Percentiles rank a stretch among this genome's conserved stretches.
Conservation (phyloP, 2,329 filamentous ascomycete genomes). For the Penicillium griseofulvum region DNA sequence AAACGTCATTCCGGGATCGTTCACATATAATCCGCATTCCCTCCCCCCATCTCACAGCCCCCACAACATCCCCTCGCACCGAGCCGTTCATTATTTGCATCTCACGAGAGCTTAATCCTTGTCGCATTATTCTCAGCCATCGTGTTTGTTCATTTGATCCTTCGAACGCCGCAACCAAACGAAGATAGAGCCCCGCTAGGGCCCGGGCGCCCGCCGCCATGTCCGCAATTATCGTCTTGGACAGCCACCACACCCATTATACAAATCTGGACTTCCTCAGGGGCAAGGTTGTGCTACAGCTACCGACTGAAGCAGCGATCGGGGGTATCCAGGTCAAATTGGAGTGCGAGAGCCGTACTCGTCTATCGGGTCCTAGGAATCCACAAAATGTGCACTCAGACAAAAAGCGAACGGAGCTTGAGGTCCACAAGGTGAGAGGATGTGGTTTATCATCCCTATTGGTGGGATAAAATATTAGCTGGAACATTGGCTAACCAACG, state of each 20-base stretch:
- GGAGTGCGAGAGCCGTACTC: conserved; percentile 49
- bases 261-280: conserved; percentile 51
- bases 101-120: background rate
- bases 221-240: conserved; percentile 47
- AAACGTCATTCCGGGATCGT: conserved; percentile 23
- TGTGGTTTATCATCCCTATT: background rate
- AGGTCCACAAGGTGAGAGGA: conserved; percentile 48
- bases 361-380: conserved; percentile 42
- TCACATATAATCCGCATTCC: conserved; percentile 18
- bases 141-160: background rate
- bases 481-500: conserved; percentile 3
- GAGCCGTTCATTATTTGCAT: background rate
- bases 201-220: conserved; percentile 34
- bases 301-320: conserved; percentile 44
- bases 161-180: background rate
- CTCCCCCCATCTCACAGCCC: conserved; percentile 4
- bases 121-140: background rate
- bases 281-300: conserved; percentile 45
- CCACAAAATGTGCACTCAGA: conserved; percentile 44
- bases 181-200: conserved; percentile 6
- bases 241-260: conserved; percentile 44
- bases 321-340: conserved; percentile 49
- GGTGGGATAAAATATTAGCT: background rate
- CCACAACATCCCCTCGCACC: background rate
- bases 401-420: conserved; percentile 49